A percentile compares a stretch with the other conserved stretches of the same genome.
These are phyloP conservation scores for Ploettnerulaceae sp. DNA, from an alignment of 2,329 filamentous ascomycete genomes.

Conservation along the genomic window DNA sequence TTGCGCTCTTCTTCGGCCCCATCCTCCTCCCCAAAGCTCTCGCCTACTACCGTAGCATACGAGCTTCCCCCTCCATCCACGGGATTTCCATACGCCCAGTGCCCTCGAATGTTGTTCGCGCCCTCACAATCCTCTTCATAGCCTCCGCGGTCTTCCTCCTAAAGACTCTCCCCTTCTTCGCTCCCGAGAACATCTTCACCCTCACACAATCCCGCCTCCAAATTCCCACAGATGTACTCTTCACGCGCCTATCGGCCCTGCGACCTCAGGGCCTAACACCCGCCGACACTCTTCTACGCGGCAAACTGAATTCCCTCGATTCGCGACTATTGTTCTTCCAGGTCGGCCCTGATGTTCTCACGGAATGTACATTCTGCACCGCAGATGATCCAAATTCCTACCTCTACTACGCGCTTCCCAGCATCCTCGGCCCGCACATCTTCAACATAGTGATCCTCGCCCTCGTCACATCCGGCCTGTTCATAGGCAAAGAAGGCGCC, in stretches of 20 bases:
- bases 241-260: slow-evolving; percentile 63
- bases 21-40: slow-evolving; percentile 64
- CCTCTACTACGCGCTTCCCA: slow-evolving; percentile 74
- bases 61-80: slow-evolving; percentile 40
- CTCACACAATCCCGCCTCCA: slow-evolving; percentile 76
- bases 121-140: slow-evolving; percentile 56
- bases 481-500: slow-evolving; percentile 58
- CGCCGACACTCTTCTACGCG: slow-evolving; percentile 59
- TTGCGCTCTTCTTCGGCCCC: slow-evolving; percentile 58
- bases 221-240: slow-evolving; percentile 79
- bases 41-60: slow-evolving; percentile 55
- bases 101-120: slow-evolving; percentile 47
- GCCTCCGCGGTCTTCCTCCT: slow-evolving; percentile 49
- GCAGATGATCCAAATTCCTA: slow-evolving; percentile 66
- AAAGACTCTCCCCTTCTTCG: slow-evolving; percentile 61
- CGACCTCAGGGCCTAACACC: slow-evolving; percentile 48
- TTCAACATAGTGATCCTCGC: slow-evolving; percentile 69
- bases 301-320: slow-evolving; percentile 64
- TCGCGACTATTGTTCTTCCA: slow-evolving; percentile 77
- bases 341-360: slow-evolving; percentile 70
- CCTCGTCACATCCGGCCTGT: slow-evolving; percentile 62
- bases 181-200: slow-evolving; percentile 76
- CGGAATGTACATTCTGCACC: slow-evolving; percentile 77
- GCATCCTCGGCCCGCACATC: slow-evolving; percentile 72
- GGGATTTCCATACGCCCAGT: slow-evolving; percentile 51